Evolutionary conservation across 2,329 filamentous ascomycete species (phyloP), one percentile per base, ranked within the genome.

Genomic region (Microdochium nivale): DNA sequence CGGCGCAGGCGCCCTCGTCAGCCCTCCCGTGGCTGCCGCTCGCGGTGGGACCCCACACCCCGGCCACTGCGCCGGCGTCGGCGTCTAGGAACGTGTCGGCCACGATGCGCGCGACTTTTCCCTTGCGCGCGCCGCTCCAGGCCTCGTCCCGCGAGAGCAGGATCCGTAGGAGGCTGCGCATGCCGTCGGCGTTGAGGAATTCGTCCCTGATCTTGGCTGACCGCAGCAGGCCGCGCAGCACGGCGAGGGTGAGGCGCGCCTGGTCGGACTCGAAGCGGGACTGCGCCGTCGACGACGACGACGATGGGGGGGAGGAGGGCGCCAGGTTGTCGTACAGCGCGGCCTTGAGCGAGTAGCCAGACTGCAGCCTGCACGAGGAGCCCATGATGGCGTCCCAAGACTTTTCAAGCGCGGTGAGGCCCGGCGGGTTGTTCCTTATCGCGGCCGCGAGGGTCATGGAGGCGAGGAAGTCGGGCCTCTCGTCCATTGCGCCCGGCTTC

Each of bases 21-120:
- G 11, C 27, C 27, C 27, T 30, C 11, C 11, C 27, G 27, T 11
- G 5, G 27, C 27, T 11, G 27, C 27, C 27, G 27, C 27, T 11
- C 27, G 27, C 27, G 14, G 7, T 69, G 0, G n/a, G n/a, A n/a
- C 81, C 81, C 80, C 80, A 86, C 55, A 79, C 67, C 0, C 80
- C 79, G 19, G 76, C 56, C 24, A 70, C 68, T 2, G 82, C 82
- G 40, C 82, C 81, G 74, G 84, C 82, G 52, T 78, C 74, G 55
- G 77, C 75, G 59, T 87, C 83, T n/a, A 87, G 68, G 60, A 87
- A 87, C 54, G 75, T 83, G 60, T 87, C 84, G 32, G 79, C 71
- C 25, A 85, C 73, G 52, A 86, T 70, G 54, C 81, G 72, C 1
- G 77, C 80, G 24, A 78, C 75, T 59, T 77, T 80, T 53, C 72